phyloP scores from a whole-genome alignment of 169 alveolate genomes.

The Cytauxzoon felis region DNA sequence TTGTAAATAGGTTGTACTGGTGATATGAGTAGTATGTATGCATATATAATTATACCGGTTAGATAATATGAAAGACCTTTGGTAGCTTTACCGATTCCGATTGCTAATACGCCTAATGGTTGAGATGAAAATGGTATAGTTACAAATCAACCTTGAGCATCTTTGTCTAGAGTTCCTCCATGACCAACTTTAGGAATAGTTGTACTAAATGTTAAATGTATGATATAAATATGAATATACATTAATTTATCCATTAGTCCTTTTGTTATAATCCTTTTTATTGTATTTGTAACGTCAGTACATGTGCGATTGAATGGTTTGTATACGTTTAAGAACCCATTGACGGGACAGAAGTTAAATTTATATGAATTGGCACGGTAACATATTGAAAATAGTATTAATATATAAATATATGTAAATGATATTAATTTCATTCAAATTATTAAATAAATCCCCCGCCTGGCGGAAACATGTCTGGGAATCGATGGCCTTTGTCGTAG shows the following conservation, averaged over 20 bases:
- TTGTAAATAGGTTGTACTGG: too few species aligned
- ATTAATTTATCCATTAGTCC: background rate
- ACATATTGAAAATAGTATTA: too few species aligned
- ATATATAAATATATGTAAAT: too few species aligned
- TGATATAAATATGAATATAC: too few species aligned
- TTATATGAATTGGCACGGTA: too few species aligned
- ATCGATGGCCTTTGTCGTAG: background rate
- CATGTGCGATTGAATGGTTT: conserved; percentile 57
- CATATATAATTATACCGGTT: conserved; percentile 50
- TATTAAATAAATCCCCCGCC: too few species aligned
- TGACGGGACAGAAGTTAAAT: too few species aligned
- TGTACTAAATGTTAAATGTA: background rate
- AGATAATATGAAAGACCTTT: conserved; percentile 55
- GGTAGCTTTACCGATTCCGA: conserved; percentile 70
- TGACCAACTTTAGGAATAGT: conserved; percentile 68
- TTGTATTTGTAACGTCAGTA: conserved; percentile 27
- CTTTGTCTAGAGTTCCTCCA: conserved; percentile 74
- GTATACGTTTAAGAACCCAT: conserved; percentile 55
- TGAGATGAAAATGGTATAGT: background rate
- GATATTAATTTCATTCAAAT: too few species aligned
- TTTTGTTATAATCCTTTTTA: conserved; percentile 19
- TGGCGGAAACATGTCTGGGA: too few species aligned
- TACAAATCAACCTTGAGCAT: conserved; percentile 54
- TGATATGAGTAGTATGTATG: too few species aligned
- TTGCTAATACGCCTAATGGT: conserved; percentile 66